Evolutionary conservation across 805 yeast genomes (phyloP).

Genomic region (Yarrowia sp.): DNA sequence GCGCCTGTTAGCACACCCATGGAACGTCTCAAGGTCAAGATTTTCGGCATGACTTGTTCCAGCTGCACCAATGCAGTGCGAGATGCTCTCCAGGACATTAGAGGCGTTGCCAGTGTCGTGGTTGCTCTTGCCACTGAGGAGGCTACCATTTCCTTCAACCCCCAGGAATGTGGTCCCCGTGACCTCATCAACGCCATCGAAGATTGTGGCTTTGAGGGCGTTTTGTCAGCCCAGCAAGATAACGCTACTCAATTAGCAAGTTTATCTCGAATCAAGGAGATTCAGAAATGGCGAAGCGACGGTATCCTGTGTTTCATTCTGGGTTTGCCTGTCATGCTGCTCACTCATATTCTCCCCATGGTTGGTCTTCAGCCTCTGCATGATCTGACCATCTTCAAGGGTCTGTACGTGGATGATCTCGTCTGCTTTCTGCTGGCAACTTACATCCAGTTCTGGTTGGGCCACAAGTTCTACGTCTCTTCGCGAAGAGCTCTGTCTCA

Average conservation of each 20-base stretch:
- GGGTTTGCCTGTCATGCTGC: slow-evolving; percentile 47
- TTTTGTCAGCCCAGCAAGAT: slow-evolving; percentile 47
- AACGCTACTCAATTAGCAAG: slow-evolving; percentile 65
- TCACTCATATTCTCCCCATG: slow-evolving; percentile 44
- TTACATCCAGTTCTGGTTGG: slow-evolving; percentile 65
- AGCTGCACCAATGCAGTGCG: slow-evolving; percentile 53
- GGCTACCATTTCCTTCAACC: slow-evolving; percentile 52
- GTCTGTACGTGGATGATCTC: slow-evolving; percentile 62
- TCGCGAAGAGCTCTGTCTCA: slow-evolving; percentile 64
- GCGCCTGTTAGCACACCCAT: slow-evolving; percentile 3
- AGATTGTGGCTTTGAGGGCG: slow-evolving; percentile 53
- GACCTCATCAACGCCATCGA: slow-evolving; percentile 53
- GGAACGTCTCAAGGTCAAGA: slow-evolving; percentile 37
- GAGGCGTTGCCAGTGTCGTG: slow-evolving; percentile 49
- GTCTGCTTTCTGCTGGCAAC: slow-evolving; percentile 56
- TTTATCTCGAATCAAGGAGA: slow-evolving; percentile 67
- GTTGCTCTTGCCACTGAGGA: slow-evolving; percentile 55
- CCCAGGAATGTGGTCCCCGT: slow-evolving; percentile 55
- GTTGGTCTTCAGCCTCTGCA: slow-evolving; percentile 41
- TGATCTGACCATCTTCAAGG: slow-evolving; percentile 36
- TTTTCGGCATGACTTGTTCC: slow-evolving; percentile 62
- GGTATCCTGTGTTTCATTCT: slow-evolving; percentile 53
- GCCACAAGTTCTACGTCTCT: slow-evolving; percentile 61
- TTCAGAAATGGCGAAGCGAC: slow-evolving; percentile 62
- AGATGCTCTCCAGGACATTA: slow-evolving; percentile 42